Conservation (phyloP, 2,329 filamentous ascomycete species). For the Alternaria sp. region DNA sequence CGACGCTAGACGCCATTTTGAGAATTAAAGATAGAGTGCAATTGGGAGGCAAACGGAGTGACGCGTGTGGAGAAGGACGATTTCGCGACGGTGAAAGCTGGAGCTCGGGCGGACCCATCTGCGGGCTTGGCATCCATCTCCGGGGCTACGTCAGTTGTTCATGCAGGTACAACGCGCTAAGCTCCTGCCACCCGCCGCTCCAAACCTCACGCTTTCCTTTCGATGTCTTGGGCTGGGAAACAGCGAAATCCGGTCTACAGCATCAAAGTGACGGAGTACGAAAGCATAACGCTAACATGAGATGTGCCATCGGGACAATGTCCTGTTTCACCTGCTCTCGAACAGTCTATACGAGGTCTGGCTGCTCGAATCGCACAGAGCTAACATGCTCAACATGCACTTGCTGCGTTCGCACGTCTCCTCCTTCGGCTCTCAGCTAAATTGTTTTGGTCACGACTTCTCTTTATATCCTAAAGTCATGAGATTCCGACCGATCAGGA, state of each 20-base stretch:
- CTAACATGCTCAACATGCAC: background rate
- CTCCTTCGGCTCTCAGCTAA: background rate
- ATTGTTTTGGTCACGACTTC: constrained; percentile 5
- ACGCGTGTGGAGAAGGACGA: constrained; percentile 8
- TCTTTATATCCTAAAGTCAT: background rate
- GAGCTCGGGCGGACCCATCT: constrained; percentile 20
- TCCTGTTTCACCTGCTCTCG: too few species aligned
- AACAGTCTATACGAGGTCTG: background rate
- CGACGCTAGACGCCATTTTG: constrained; percentile 80
- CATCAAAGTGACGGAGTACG: background rate
- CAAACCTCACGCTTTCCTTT: background rate
- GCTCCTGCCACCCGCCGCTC: background rate
- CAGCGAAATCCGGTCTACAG: background rate
- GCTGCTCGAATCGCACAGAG: background rate
- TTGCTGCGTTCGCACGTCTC: background rate
- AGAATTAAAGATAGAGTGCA: background rate
- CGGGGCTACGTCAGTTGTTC: constrained; percentile 25
- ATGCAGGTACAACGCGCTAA: constrained; percentile 23
- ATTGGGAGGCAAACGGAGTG: constrained; percentile 5
- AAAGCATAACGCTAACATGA: background rate
- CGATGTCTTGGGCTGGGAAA: background rate
- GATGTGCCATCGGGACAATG: background rate
- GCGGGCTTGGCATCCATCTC: constrained; percentile 17
- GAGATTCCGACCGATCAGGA: background rate
- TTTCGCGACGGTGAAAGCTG: constrained; percentile 17